Evolutionary conservation across 441 rosid species (phyloP), one percentile per base, ranked within the genome.

Genomic region (Syzygium malaccense): DNA sequence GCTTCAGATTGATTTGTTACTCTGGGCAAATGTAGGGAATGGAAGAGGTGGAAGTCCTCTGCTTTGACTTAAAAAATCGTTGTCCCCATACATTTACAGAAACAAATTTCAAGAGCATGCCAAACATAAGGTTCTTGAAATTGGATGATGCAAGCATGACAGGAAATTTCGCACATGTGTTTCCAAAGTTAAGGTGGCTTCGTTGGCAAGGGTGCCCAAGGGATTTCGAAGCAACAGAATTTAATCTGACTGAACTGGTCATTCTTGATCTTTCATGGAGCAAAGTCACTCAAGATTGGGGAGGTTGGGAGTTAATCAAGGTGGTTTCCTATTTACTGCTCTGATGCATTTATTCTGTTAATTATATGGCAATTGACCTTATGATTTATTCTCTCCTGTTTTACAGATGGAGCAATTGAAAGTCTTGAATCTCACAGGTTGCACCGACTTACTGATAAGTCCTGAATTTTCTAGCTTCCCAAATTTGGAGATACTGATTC

Each of bases 401-500:
- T 57, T 57, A 26, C 64, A 58, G 64, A 58, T 58, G 64, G 64
- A 58, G 30, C 64, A 58, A 58, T 58, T 58, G 30, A 58, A 58
- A 68, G 78, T 68, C 78, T 18, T 68, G 3, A 68, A 32, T 68
- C 78, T 68, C 45, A 68, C 45, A 0, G 2, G 26, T 32, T 68
- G 78, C 1, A 18, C 78, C 9, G 78, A 68, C 78, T 32, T 68
- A 8, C 0, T 68, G 78, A 9, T 18, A 9, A 68, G 45, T 68
- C 45, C 48, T 0, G 1, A 0, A 18, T 32, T 68, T 32, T 18
- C 26, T 9, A 8, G 78, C 26, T 32, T 68, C 4, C 45, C 45
- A 0, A 68, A 68, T 1, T 32, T 32, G 78, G 79, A 68, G 48
- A 68, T 68, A 2, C 14, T 68, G 26, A 68, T 68, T 68, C 79